Conservation (phyloP, 331 rosid genomes). For the Malus hybrid region DNA sequence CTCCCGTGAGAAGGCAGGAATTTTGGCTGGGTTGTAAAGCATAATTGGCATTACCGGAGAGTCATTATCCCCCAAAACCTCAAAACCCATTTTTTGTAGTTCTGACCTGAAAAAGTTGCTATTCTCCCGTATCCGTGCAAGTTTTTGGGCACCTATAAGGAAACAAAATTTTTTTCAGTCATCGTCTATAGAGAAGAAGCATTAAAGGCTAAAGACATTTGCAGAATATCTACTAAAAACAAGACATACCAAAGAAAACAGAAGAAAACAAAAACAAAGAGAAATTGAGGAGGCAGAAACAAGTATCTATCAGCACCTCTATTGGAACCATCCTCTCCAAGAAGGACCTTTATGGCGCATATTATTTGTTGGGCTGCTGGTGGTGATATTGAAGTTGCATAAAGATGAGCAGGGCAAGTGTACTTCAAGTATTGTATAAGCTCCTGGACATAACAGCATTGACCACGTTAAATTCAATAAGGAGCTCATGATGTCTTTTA, state of each 20-base stretch:
- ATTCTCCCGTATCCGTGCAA: slow-evolving; percentile 73
- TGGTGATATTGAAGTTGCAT: slow-evolving; percentile 64
- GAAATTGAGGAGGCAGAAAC: neutral
- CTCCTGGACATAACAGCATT: slow-evolving; percentile 41
- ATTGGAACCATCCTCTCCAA: slow-evolving; percentile 88
- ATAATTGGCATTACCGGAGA: slow-evolving; percentile 70
- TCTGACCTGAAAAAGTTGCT: slow-evolving; percentile 90
- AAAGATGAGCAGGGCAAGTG: slow-evolving; percentile 63
- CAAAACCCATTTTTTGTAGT: slow-evolving; percentile 89
- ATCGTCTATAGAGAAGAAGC: neutral
- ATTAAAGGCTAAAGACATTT: neutral
- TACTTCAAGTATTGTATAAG: slow-evolving; percentile 67
- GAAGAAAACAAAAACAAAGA: neutral
- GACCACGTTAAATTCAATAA: slow-evolving; percentile 28
- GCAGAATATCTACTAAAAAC: neutral
- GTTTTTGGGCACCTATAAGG: slow-evolving; percentile 76
- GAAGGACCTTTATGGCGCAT: slow-evolving; percentile 58
- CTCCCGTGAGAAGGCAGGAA: slow-evolving; percentile 64
- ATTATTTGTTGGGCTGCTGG: slow-evolving; percentile 64
- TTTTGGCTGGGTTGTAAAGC: slow-evolving; percentile 67
- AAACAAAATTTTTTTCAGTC: slow-evolving; percentile 21
- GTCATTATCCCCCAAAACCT: slow-evolving; percentile 86
- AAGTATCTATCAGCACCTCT: slow-evolving; percentile 36
- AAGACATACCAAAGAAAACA: slow-evolving; percentile 1
- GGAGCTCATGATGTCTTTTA: neutral